Percentiles rank a stretch among this genome's conserved stretches.
phyloP scores from a whole-genome alignment of 768 basidiomycete species.

The Macrolepiota albuminosa region DNA sequence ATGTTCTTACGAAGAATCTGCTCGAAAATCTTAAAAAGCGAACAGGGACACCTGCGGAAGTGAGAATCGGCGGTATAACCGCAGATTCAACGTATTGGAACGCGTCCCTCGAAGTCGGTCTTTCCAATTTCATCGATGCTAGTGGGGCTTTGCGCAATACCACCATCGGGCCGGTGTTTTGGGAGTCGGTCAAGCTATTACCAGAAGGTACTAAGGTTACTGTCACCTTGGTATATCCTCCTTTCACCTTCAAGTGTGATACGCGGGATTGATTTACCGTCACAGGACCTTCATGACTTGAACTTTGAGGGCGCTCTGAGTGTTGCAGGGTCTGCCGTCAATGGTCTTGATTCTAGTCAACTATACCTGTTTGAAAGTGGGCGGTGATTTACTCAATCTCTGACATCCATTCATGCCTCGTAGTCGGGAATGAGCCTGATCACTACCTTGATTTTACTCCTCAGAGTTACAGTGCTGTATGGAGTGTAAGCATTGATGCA shows the following conservation, averaged over 20 bases:
- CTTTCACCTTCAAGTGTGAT: not conserved
- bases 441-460: constrained; percentile 42
- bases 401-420: not conserved
- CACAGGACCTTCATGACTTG: constrained; percentile 40
- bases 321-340: constrained; percentile 38
- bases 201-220: constrained; percentile 43
- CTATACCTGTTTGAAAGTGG: constrained; percentile 42
- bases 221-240: constrained; percentile 35
- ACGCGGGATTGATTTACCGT: not conserved
- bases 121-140: constrained; percentile 41
- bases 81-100: constrained; percentile 51
- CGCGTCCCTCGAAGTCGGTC: constrained; percentile 30
- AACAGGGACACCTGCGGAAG: constrained; percentile 39
- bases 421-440: constrained; percentile 54
- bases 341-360: constrained; percentile 31
- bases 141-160: constrained; percentile 42
- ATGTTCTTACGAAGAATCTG: constrained; percentile 36
- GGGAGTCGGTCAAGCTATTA: constrained; percentile 40
- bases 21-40: constrained; percentile 41
- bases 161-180: constrained; percentile 47
- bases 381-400: constrained; percentile 1
- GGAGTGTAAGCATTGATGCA: constrained; percentile 32
- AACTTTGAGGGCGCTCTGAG: constrained; percentile 36
- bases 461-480: constrained; percentile 37
- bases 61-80: constrained; percentile 50